Conservation (phyloP, 805 yeast species). For the Cyberlindnera japonica region DNA sequence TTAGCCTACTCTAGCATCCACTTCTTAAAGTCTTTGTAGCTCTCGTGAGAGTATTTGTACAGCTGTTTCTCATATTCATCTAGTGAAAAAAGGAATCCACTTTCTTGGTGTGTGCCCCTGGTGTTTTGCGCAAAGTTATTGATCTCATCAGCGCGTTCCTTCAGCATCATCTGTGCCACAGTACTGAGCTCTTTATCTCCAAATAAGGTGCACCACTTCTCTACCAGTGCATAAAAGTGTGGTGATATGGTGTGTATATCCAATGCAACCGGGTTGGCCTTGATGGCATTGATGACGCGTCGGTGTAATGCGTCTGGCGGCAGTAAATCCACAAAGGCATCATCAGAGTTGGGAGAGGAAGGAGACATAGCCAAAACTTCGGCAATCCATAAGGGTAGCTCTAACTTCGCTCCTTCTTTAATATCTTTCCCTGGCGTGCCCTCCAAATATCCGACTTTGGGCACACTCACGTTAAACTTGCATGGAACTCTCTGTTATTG, state of each 20-base stretch:
- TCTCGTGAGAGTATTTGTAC: constrained; percentile 50
- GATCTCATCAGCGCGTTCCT: constrained; percentile 64
- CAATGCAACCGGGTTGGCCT: constrained; percentile 61
- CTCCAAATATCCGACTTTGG: constrained; percentile 84
- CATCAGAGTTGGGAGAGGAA: constrained; percentile 27
- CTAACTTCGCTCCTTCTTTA: constrained; percentile 57
- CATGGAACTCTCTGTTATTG: constrained; percentile 60
- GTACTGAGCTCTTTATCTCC: constrained; percentile 59
- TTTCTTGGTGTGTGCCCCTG: constrained; percentile 40
- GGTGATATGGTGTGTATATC: constrained; percentile 65
- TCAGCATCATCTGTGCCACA: constrained; percentile 47
- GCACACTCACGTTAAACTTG: constrained; percentile 70
- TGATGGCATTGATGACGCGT: constrained; percentile 76
- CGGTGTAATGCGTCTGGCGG: constrained; percentile 67
- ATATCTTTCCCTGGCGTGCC: constrained; percentile 66
- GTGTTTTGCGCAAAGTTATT: constrained; percentile 56
- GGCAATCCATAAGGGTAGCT: constrained; percentile 88
- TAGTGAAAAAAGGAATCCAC: constrained; percentile 56
- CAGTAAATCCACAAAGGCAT: constrained; percentile 60
- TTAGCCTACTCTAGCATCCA: constrained; percentile 41
- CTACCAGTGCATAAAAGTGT: constrained; percentile 64
- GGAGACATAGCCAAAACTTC: constrained; percentile 60
- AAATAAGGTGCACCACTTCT: constrained; percentile 75
- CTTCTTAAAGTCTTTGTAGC: constrained; percentile 39
- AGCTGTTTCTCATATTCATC: constrained; percentile 73